Percentiles rank a stretch among this genome's conserved stretches.
phyloP scores from a whole-genome alignment of 2,329 filamentous ascomycete species.

The Diaporthe nobilis region DNA sequence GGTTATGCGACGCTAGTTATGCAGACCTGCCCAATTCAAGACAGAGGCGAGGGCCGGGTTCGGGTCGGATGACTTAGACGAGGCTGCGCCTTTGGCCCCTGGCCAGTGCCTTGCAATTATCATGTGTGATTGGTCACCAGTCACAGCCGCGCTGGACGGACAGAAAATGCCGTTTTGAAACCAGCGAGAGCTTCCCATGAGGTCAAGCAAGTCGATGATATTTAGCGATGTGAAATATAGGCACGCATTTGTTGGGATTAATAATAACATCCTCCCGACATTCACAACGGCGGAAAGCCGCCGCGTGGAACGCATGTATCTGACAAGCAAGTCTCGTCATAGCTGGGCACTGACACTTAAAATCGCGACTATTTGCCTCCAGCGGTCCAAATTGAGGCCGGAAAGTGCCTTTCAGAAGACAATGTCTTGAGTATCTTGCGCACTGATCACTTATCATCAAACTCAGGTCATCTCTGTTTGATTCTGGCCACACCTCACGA shows the following conservation, averaged over 20 bases:
- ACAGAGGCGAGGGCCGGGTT: background rate
- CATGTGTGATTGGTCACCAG: background rate
- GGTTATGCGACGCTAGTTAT: background rate
- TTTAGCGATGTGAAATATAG: background rate
- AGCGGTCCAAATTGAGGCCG: background rate
- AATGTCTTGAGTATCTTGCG: fast-evolving
- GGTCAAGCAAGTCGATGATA: background rate
- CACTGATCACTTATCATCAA: background rate
- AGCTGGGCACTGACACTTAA: background rate
- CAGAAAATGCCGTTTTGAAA: background rate
- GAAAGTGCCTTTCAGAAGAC: background rate
- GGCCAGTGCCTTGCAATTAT: background rate
- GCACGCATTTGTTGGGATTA: background rate
- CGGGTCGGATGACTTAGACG: background rate
- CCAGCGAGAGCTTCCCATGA: background rate
- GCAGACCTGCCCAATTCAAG: background rate
- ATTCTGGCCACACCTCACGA: background rate
- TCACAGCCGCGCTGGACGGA: background rate
- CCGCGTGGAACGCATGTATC: background rate
- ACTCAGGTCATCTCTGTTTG: background rate
- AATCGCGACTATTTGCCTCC: background rate
- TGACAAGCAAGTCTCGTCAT: background rate
- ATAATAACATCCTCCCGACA: background rate
- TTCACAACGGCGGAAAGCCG: background rate
- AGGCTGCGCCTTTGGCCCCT: background rate